Conservation (phyloP, 2,329 filamentous ascomycete species). For the Cadophora gregata region DNA sequence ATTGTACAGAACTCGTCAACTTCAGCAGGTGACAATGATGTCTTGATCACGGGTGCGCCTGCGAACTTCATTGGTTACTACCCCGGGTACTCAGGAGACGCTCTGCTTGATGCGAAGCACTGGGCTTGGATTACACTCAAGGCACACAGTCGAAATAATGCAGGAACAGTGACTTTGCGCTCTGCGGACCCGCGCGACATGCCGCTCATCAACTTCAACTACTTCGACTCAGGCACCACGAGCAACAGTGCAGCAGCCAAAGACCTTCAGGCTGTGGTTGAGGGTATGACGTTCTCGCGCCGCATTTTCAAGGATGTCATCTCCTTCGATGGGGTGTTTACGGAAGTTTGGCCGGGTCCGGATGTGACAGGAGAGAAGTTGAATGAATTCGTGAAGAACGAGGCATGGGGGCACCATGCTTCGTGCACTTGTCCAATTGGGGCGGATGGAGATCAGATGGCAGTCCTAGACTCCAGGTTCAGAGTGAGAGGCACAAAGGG, state of each 20-base stretch:
- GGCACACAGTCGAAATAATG: constrained; percentile 65
- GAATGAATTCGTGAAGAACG: constrained; percentile 54
- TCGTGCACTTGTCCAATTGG: constrained; percentile 7
- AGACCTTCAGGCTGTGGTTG: constrained; percentile 32
- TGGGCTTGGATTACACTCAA: constrained; percentile 55
- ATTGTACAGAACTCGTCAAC: constrained; percentile 42
- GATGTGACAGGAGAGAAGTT: constrained; percentile 50
- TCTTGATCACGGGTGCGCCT: constrained; percentile 44
- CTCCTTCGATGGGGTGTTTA: constrained; percentile 51
- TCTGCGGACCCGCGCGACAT: constrained; percentile 67
- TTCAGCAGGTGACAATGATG: constrained; percentile 48
- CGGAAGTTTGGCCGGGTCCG: constrained; percentile 50
- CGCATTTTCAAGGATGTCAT: constrained; percentile 48
- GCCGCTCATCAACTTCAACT: constrained; percentile 68
- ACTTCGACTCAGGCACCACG: constrained; percentile 54
- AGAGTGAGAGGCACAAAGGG: constrained; percentile 46
- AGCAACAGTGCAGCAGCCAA: constrained; percentile 10
- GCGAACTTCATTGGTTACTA: constrained; percentile 51
- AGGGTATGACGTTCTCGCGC: constrained; percentile 31
- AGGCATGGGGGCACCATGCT: constrained; percentile 52
- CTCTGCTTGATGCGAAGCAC: constrained; percentile 48
- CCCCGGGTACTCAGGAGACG: constrained; percentile 46
- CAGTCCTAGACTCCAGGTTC: constrained; percentile 47
- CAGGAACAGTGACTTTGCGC: constrained; percentile 66
- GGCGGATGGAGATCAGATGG: constrained; percentile 52